Conservation (phyloP, 2,329 filamentous ascomycete genomes). For the Xylariaceae sp. region DNA sequence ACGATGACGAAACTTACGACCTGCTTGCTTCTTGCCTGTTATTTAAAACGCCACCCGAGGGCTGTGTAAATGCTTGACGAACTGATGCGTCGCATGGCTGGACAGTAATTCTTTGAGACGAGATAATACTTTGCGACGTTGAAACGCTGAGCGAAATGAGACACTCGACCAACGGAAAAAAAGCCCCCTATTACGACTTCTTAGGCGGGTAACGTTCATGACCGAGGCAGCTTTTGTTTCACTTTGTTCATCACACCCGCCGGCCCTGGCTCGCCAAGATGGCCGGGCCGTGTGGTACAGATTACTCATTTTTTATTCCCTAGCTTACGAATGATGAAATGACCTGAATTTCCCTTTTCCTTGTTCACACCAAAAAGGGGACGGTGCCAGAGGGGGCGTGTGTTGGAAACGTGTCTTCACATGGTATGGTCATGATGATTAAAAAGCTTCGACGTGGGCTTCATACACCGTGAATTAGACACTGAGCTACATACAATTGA, state of each 20-base stretch:
- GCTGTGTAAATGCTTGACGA: conserved; percentile 34
- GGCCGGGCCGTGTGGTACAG: conserved; percentile 28
- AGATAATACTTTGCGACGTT: conserved; percentile 22
- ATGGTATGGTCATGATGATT: conserved; percentile 37
- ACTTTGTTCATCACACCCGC: conserved; percentile 26
- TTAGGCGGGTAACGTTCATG: conserved; percentile 33
- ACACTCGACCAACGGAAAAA: conserved; percentile 29
- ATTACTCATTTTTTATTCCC: conserved; percentile 21
- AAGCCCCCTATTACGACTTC: conserved; percentile 29
- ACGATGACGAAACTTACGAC: conserved; percentile 40
- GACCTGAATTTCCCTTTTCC: conserved; percentile 29
- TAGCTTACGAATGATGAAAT: conserved; percentile 34
- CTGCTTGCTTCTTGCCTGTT: conserved; percentile 32
- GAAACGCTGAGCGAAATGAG: conserved; percentile 29
- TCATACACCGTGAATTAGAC: conserved; percentile 34
- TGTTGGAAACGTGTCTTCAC: conserved; percentile 36
- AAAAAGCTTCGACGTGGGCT: conserved; percentile 37
- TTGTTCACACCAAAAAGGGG: conserved; percentile 32
- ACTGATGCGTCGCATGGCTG: conserved; percentile 31
- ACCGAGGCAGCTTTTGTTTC: conserved; percentile 29
- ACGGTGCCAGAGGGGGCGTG: conserved; percentile 35
- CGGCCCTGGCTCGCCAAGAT: conserved; percentile 18
- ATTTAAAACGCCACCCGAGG: conserved; percentile 28
- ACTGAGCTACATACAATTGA: conserved; percentile 22
- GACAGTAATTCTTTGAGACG: conserved; percentile 29